These are phyloP conservation scores for Chlamydomonas schloesseri DNA, from an alignment of 139 green algal genomes.

Conservation along the genomic window DNA sequence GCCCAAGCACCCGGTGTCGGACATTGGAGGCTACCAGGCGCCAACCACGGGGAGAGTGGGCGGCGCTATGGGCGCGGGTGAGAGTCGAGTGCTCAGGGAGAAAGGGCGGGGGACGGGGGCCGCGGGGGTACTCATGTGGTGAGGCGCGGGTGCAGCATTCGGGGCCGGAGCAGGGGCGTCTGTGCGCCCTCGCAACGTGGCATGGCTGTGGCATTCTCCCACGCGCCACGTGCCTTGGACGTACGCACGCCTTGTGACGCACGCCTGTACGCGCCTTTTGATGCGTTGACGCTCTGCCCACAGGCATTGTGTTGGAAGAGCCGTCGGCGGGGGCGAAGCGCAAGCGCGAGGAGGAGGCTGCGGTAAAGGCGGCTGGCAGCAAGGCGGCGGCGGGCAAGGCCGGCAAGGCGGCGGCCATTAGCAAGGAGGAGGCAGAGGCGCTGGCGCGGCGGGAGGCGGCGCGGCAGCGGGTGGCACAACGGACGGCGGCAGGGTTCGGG, in stretches of 20 bases:
- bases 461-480: conserved; percentile 72
- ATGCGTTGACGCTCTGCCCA: too few species aligned
- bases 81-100: neutral
- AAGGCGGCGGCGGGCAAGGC: neutral
- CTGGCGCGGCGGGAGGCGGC: conserved; percentile 81
- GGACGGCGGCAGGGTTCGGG: conserved; percentile 76
- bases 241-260: too few species aligned
- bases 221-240: too few species aligned
- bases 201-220: too few species aligned
- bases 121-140: too few species aligned
- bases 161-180: too few species aligned
- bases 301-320: neutral
- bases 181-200: too few species aligned
- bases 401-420: conserved; percentile 40
- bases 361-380: neutral
- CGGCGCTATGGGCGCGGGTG: conserved; percentile 42
- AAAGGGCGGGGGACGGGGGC: neutral
- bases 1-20: conserved; percentile 68
- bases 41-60: conserved; percentile 53
- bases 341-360: conserved; percentile 35
- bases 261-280: too few species aligned
- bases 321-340: conserved; percentile 30
- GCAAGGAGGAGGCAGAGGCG: conserved; percentile 76
- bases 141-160: too few species aligned
- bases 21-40: conserved; percentile 71